phyloP scores from a whole-genome alignment of 805 yeast genomes.

The Hanseniaspora hatyaiensis region DNA sequence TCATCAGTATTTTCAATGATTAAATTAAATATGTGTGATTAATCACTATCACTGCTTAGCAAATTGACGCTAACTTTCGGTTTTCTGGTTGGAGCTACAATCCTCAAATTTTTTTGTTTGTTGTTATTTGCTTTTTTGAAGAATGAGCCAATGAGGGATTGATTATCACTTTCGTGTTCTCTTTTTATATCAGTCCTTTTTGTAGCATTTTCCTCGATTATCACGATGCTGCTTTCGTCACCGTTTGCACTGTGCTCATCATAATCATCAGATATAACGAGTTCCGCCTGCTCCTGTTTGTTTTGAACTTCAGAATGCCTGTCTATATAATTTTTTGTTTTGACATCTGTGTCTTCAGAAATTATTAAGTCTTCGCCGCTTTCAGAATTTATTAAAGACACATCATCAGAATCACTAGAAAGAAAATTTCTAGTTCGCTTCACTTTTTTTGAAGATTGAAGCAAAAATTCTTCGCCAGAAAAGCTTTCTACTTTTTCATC shows the following conservation, averaged over 20 bases:
- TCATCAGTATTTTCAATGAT: too few relatives aligned
- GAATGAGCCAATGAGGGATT: neutral
- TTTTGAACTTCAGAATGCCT: too few relatives aligned
- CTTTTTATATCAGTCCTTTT: neutral
- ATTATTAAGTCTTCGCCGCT: neutral
- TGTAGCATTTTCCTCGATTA: neutral
- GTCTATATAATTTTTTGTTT: too few relatives aligned
- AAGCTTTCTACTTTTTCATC: too few relatives aligned
- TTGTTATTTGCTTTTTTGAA: neutral
- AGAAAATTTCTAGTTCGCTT: neutral
- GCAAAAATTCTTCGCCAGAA: too few relatives aligned
- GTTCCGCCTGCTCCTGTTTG: neutral
- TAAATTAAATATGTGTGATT: too few relatives aligned
- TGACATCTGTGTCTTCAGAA: too few relatives aligned
- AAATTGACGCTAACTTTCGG: neutral
- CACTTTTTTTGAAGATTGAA: neutral
- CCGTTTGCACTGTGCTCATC: too few relatives aligned
- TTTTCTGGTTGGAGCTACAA: conserved; percentile 5
- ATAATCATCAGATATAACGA: neutral
- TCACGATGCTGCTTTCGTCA: too few relatives aligned
- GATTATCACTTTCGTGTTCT: neutral
- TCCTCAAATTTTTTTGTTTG: neutral
- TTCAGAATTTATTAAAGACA: neutral
- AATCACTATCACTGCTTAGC: conserved; percentile 11
- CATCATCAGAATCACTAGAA: conserved; percentile 1